Conservation (phyloP, 2,329 filamentous ascomycete genomes). For the Ampelomyces quisqualis region DNA sequence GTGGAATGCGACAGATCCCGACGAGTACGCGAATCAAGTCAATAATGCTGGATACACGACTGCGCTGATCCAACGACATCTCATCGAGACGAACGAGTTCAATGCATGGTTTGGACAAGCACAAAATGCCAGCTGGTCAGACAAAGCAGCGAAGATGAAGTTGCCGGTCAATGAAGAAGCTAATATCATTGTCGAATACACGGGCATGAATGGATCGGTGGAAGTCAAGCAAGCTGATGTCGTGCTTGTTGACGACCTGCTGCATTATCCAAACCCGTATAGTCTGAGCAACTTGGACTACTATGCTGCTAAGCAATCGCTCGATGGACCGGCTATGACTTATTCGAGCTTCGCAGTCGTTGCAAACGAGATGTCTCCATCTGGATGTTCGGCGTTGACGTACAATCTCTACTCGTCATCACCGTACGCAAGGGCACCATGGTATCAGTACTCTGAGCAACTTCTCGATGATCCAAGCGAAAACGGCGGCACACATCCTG, state of each 20-base stretch:
- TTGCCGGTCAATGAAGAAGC: conserved; percentile 56
- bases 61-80: conserved; percentile 58
- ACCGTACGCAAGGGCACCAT: conserved; percentile 66
- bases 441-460: conserved; percentile 72
- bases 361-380: conserved; percentile 64
- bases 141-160: conserved; percentile 58
- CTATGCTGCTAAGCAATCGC: conserved; percentile 68
- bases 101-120: conserved; percentile 57
- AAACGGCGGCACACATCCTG: conserved; percentile 68
- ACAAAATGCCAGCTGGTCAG: conserved; percentile 59
- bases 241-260: conserved; percentile 64
- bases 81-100: conserved; percentile 60
- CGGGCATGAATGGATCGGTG: conserved; percentile 65
- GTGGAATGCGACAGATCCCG: conserved; percentile 68
- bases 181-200: conserved; percentile 64
- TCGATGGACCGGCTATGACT: conserved; percentile 71
- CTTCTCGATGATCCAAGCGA: conserved; percentile 59
- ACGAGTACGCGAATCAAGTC: conserved; percentile 67
- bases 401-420: conserved; percentile 64
- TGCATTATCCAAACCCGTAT: conserved; percentile 60
- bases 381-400: conserved; percentile 68
- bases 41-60: conserved; percentile 71
- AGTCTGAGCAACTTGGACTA: conserved; percentile 64
- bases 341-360: conserved; percentile 69
- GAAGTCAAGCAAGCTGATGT: conserved; percentile 71